Percentiles rank a stretch among this genome's conserved stretches.
These are phyloP conservation scores for Vigna radiata DNA, from an alignment of 306 rosid species.

Conservation along the genomic window DNA sequence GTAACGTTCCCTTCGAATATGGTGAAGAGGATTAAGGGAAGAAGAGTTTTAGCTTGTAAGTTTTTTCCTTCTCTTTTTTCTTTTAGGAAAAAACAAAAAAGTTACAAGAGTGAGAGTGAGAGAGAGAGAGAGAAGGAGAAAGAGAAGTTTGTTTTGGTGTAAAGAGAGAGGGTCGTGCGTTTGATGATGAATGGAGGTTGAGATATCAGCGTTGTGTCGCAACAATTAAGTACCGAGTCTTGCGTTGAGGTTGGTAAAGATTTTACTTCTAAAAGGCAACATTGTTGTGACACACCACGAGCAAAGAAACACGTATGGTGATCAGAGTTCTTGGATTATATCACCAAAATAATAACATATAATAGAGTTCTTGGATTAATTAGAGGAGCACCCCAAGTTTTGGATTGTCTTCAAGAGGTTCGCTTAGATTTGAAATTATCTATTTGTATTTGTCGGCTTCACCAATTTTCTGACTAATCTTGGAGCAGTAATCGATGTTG, in stretches of 20 bases:
- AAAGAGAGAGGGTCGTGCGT: not conserved
- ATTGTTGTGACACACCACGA: constrained; percentile 27
- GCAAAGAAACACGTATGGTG: not conserved
- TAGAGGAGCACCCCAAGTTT: not conserved
- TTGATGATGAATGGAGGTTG: constrained; percentile 50
- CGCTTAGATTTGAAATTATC: not conserved
- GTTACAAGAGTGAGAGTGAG: not conserved
- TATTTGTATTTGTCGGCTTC: constrained; percentile 29
- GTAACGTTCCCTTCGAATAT: constrained; percentile 45
- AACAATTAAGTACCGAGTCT: constrained; percentile 49
- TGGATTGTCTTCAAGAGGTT: constrained; percentile 17
- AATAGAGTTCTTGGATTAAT: constrained; percentile 12
- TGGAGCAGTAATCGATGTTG: not conserved
- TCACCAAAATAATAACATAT: not conserved
- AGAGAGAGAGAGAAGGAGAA: not conserved
- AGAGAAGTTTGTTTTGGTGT: not conserved
- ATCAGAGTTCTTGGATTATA: constrained; percentile 1
- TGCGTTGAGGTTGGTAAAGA: constrained; percentile 43
- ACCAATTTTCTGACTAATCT: constrained; percentile 12
- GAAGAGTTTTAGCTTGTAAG: constrained; percentile 12
- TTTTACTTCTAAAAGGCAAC: constrained; percentile 40
- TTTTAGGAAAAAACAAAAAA: not conserved
- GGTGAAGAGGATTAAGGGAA: constrained; percentile 45
- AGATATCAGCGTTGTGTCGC: constrained; percentile 46
- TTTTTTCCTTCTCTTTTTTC: not conserved